Base-by-base conservation (phyloP, 2,329 filamentous ascomycete species). In the Ceratocystis ficicola region DNA sequence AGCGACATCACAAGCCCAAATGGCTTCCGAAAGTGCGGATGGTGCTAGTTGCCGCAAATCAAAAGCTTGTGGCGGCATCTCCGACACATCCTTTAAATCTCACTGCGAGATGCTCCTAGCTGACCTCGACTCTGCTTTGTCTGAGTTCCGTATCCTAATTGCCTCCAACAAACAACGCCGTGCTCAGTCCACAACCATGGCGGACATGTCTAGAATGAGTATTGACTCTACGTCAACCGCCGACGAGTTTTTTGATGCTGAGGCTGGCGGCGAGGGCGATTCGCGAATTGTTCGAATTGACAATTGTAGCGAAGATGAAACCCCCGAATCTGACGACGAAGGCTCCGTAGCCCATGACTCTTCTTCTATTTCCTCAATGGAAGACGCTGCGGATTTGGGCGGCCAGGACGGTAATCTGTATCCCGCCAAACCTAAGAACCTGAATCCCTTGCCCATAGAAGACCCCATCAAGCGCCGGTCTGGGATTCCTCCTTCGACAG, bases 221-320 rank as follows among this genome's bases (percentile, higher is more conserved):
- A 83, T 95, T 65, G 92, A 96, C 69, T 95, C 91, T 0, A 81
- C 86, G 36, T 82, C 82, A 25, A 87, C 89, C 1, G 83, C 83
- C 1, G 89, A 95, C 66, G 93, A 97, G 73, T 99, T 97, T 76
- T 99, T 96, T 71, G 94, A 99, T 73, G 94, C 94, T 0, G 86
- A 88, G 71, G 87, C 85, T 63, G 86, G 83, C 17, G 86, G 83
- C 17, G 80, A 80, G 68, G 78, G 76, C 28, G 77, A 77, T 17
- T 85, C 86, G 6, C 86, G 89, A 65, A 79, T 96, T 7, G 79
- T 95, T 69, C 86, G 86, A 62, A 93, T 96, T 64, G 75, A 79
- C 68, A 84, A 83, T 59, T 36, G 55, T 12, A 89, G 85, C 72
- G 88, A 89, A 62, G 86, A 87, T 63, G 87, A 88, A 68, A 80